Conservation (phyloP, 2,329 filamentous ascomycete genomes). For the Pseudopithomyces maydicus region DNA sequence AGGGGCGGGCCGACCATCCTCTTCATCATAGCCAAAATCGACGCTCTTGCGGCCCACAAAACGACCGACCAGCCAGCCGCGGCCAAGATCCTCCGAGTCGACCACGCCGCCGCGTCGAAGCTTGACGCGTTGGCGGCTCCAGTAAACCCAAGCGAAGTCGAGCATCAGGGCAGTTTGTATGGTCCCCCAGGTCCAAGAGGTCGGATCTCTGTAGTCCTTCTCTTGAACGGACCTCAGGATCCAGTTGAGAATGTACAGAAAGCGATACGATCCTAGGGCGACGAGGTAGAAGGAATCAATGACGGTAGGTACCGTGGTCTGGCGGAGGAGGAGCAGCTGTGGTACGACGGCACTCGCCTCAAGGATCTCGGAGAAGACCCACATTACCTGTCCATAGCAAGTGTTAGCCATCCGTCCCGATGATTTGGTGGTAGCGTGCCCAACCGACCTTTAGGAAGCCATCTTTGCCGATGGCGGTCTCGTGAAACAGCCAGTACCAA, state of each 20-base stretch:
- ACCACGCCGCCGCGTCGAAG: constrained; percentile 85
- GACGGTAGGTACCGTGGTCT: constrained; percentile 94
- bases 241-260: constrained; percentile 92
- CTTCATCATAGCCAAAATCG: constrained; percentile 59
- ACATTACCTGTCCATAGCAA: constrained; percentile 65
- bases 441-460: constrained; percentile 48
- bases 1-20: constrained; percentile 59
- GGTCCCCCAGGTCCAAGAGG: constrained; percentile 83
- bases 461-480: constrained; percentile 47
- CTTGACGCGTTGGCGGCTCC: constrained; percentile 90
- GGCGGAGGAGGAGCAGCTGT: constrained; percentile 86
- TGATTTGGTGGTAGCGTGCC: not conserved
- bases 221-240: constrained; percentile 69
- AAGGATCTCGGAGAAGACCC: constrained; percentile 88
- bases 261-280: constrained; percentile 84
- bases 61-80: constrained; percentile 81
- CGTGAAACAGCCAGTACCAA: constrained; percentile 70
- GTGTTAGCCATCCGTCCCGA: not conserved
- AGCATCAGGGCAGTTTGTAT: constrained; percentile 88
- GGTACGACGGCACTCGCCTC: constrained; percentile 91
- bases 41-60: constrained; percentile 68
- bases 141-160: constrained; percentile 98
- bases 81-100: constrained; percentile 84
- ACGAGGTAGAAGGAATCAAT: constrained; percentile 97
- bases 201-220: constrained; percentile 64